A percentile compares a stretch with the other conserved stretches of the same genome.
Evolutionary conservation across 345 rosid species (phyloP).

Genomic region (Cardamine occulta): DNA sequence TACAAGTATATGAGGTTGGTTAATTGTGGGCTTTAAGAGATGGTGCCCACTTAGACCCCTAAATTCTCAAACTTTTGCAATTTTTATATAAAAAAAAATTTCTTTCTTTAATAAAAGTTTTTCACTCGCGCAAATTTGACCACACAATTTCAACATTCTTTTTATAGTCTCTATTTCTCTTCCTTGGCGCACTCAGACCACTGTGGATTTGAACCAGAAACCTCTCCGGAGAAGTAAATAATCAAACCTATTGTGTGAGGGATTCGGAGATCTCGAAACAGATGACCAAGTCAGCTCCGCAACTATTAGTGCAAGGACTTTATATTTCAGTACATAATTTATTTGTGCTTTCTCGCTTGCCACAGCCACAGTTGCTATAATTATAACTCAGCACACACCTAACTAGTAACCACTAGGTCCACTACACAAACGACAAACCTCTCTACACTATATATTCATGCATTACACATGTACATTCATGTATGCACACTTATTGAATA

Average conservation of each 20-base stretch:
- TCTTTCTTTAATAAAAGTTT: not conserved
- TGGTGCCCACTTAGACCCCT: conserved; percentile 25
- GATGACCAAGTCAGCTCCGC: not conserved
- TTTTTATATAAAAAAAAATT: no score
- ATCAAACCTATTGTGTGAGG: not conserved
- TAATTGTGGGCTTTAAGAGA: conserved; percentile 34
- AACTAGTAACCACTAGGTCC: conserved; percentile 12
- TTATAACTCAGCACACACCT: conserved; percentile 15
- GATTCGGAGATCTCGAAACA: not conserved
- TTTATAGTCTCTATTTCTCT: not conserved
- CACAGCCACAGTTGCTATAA: conserved; percentile 15
- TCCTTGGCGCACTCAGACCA: not conserved
- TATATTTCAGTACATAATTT: conserved; percentile 11
- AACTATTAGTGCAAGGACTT: not conserved
- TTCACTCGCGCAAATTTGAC: conserved; percentile 14
- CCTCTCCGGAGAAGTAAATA: not conserved
- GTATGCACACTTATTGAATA: not conserved
- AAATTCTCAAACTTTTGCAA: not conserved
- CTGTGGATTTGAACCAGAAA: not conserved
- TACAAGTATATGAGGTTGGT: conserved; percentile 12
- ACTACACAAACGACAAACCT: not conserved
- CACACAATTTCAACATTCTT: conserved; percentile 19
- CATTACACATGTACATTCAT: conserved; percentile 18
- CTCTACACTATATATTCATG: conserved; percentile 20
- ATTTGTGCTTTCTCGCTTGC: conserved; percentile 9